Evolutionary conservation across 2,329 filamentous ascomycete species (phyloP), one percentile per base, ranked within the genome.

Genomic region (Elsinoe australis): DNA sequence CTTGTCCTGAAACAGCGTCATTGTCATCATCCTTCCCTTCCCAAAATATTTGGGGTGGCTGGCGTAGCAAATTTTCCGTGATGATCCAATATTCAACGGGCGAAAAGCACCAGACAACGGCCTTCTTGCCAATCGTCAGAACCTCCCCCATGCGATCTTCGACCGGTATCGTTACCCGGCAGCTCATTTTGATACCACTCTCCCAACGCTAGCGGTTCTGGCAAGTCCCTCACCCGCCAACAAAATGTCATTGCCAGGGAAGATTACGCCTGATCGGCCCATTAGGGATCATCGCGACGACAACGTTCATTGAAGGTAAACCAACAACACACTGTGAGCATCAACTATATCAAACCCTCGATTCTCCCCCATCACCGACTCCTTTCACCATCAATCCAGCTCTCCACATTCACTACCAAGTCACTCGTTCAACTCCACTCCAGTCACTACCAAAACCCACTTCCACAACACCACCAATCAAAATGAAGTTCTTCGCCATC

Each of bases 261-360:
- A 21, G 9, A 19, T 19, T 19, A 19, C 26, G 15, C 24, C 31
- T 15, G 22, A 44, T 9, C 39, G 17, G 26, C 24, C 24, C 26
- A 29, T 29, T 6, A 29, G n/a, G 22, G 14, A 44, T 32, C 21
- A 6, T 24, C 24, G 24, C 9, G 14, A 26, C 38, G 17, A 44
- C 28, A 44, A 44, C 39, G 39, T 44, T 44, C 39, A 44, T 44
- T 44, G 39, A 44, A 44, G 39, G 39, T 21, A 44, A 32, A 31
- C 28, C 31, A 24, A 12, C 26, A 19, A 17, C 3, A 5, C 29
- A 14, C 24, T 15, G 26, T 10, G 17, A 7, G 14, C 5, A 21
- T 24, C 21, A 44, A 31, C 39, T 44, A 44, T 44, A 44, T 31
- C 26, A 44, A 24, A 10, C 39, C 21, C 14, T 15, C 39, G 28